Evolutionary conservation across 23 red algal species (phyloP).

Genomic region (Gracilaria gracilis): DNA sequence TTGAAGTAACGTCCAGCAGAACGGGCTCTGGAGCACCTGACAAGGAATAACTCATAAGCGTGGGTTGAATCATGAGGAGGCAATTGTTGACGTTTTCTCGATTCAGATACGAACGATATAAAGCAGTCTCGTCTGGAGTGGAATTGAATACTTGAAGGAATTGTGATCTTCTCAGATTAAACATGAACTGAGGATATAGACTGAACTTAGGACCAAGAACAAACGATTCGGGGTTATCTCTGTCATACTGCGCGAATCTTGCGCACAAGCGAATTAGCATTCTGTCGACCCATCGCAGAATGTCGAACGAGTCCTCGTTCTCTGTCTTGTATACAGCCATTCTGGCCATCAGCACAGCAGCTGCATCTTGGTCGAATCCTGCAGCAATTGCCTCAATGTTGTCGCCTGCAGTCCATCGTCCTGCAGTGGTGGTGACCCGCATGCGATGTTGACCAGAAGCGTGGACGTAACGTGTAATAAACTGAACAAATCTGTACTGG

Average conservation of each 20-base stretch:
- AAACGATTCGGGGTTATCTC: slow-evolving; percentile 92
- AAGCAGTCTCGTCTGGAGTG: slow-evolving; percentile 94
- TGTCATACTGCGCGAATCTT: slow-evolving; percentile 90
- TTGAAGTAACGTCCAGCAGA: slow-evolving; percentile 91
- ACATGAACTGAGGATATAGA: slow-evolving; percentile 99
- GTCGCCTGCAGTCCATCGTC: slow-evolving; percentile 89
- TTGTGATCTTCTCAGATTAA: slow-evolving; percentile 90
- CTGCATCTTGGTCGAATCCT: slow-evolving; percentile 98
- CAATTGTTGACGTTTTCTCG: slow-evolving; percentile 90
- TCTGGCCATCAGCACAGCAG: slow-evolving; percentile 93
- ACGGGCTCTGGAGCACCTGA: slow-evolving; percentile 86
- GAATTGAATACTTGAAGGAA: slow-evolving; percentile 98
- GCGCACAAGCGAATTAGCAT: slow-evolving; percentile 97
- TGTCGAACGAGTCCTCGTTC: slow-evolving; percentile 99
- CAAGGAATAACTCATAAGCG: slow-evolving; percentile 89
- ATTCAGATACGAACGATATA: slow-evolving; percentile 92
- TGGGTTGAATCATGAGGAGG: slow-evolving; percentile 99
- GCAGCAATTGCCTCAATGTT: slow-evolving; percentile 82
- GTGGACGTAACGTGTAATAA: slow-evolving; percentile 90
- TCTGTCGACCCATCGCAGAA: slow-evolving; percentile 97
- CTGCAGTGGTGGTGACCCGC: slow-evolving; percentile 90
- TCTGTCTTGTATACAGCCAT: slow-evolving; percentile 98
- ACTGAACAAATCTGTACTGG: slow-evolving; percentile 98
- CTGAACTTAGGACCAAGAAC: slow-evolving; percentile 79
- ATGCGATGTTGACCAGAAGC: slow-evolving; percentile 82